Conservation (phyloP, 2,329 filamentous ascomycete species). For the Penicillium olsonii region DNA sequence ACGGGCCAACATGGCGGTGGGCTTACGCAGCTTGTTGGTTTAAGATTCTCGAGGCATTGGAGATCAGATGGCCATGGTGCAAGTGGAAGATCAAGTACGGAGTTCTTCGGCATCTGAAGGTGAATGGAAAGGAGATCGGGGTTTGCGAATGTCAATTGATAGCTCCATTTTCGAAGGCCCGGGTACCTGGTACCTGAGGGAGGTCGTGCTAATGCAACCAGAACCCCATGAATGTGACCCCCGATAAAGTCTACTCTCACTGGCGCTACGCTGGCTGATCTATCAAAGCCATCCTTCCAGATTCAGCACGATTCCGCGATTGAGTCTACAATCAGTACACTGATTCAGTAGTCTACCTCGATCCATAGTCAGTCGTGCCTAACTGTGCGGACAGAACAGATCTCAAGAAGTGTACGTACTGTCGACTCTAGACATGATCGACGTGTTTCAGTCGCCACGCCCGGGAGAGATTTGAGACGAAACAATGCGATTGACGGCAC, state of each 20-base stretch:
- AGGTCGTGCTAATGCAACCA: constrained; percentile 17
- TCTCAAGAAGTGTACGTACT: too few species aligned
- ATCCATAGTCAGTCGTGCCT: background rate
- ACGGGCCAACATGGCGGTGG: background rate
- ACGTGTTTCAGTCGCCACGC: background rate
- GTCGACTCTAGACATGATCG: background rate
- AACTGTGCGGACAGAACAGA: too few species aligned
- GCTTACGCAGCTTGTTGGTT: background rate
- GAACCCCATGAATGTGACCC: background rate
- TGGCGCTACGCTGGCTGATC: too few species aligned
- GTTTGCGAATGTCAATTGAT: constrained; percentile 19
- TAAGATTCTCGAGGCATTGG: too few species aligned
- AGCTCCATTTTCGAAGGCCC: constrained; percentile 10
- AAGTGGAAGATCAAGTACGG: background rate
- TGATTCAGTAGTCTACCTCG: too few species aligned
- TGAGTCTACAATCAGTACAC: too few species aligned
- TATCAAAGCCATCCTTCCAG: background rate
- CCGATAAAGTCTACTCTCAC: constrained; percentile 18
- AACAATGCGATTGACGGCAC: constrained; percentile 2
- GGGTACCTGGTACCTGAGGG: constrained; percentile 10
- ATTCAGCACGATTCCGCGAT: too few species aligned
- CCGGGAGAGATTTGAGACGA: background rate
- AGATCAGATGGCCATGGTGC: too few species aligned
- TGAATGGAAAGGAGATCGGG: background rate
- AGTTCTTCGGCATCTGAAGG: background rate